A percentile compares a stretch with the other conserved stretches of the same genome.
phyloP scores from a whole-genome alignment of 305 asterid genomes.

The Solanum hybrid region DNA sequence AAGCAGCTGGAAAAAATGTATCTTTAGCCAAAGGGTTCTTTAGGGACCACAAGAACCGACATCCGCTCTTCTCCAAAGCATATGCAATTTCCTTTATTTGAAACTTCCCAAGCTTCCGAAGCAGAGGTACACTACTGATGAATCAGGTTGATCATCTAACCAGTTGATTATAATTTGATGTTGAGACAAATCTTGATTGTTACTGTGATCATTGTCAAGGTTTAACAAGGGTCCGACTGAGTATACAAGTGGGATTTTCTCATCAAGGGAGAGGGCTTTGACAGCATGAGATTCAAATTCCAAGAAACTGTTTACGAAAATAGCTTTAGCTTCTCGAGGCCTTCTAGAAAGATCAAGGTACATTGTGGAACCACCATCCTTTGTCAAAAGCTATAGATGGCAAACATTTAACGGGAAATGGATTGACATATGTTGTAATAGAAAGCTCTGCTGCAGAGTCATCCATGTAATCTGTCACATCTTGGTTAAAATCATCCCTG shows the following conservation, averaged over 20 bases:
- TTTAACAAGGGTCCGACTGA: constrained; percentile 14
- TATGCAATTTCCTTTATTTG: constrained; percentile 18
- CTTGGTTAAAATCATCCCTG: background rate
- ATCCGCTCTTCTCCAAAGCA: constrained; percentile 13
- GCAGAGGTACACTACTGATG: constrained; percentile 17
- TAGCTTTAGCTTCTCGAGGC: constrained; percentile 17
- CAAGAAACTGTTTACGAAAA: constrained; percentile 28
- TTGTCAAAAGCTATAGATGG: constrained; percentile 1
- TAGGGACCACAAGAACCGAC: constrained; percentile 19
- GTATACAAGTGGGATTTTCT: constrained; percentile 2
- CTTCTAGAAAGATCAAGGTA: background rate
- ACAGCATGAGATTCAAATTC: constrained; percentile 27
- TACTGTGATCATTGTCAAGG: background rate
- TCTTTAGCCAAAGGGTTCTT: background rate
- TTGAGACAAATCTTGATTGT: background rate
- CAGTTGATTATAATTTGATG: constrained; percentile 1
- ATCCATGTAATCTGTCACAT: constrained; percentile 1
- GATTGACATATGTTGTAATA: constrained; percentile 4
- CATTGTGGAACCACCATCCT: background rate
- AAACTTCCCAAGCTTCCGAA: constrained; percentile 21
- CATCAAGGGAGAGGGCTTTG: background rate
- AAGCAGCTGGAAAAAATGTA: background rate
- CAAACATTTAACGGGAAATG: constrained; percentile 13
- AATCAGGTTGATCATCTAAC: constrained; percentile 10
- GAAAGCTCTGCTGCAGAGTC: background rate